phyloP scores from a whole-genome alignment of 805 yeast species.

The Kodamaea hsintzibuensis region DNA sequence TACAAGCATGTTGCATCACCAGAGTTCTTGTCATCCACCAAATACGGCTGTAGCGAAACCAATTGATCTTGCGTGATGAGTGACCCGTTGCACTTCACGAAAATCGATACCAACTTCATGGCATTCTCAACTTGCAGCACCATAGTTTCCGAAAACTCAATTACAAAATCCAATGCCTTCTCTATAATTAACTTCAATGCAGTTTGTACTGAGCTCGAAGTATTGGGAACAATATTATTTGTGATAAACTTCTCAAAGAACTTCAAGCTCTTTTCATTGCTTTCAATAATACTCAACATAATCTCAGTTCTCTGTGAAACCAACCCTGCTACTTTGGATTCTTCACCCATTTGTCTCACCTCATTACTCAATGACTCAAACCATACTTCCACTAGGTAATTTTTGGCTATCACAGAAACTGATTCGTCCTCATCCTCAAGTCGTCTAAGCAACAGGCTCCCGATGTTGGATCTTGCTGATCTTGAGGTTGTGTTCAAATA shows the following conservation, averaged over 20 bases:
- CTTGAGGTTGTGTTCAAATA: conserved; percentile 36
- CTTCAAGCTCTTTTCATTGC: conserved; percentile 39
- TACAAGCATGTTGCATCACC: conserved; percentile 45
- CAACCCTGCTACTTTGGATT: not conserved
- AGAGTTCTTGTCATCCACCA: conserved; percentile 49
- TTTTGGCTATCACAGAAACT: conserved; percentile 39
- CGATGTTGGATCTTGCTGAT: conserved; percentile 39
- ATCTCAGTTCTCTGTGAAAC: conserved; percentile 22
- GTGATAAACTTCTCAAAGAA: conserved; percentile 50
- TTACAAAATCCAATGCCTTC: conserved; percentile 33
- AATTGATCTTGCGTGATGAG: conserved; percentile 69
- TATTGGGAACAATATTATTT: conserved; percentile 39
- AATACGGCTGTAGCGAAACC: conserved; percentile 60
- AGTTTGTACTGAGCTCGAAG: conserved; percentile 10
- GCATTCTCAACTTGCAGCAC: conserved; percentile 28
- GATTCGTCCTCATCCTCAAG: conserved; percentile 70
- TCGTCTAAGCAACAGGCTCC: conserved; percentile 53
- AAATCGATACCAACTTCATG: conserved; percentile 53
- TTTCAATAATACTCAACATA: conserved; percentile 39
- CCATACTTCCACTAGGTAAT: conserved; percentile 29
- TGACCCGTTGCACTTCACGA: conserved; percentile 53
- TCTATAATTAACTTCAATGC: conserved; percentile 34
- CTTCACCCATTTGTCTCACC: not conserved
- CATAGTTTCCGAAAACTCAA: conserved; percentile 22
- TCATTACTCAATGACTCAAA: conserved; percentile 12